A percentile compares a stretch with the other conserved stretches of the same genome.
Conservation (phyloP, 768 basidiomycete genomes). For the Crucibulum laeve region DNA sequence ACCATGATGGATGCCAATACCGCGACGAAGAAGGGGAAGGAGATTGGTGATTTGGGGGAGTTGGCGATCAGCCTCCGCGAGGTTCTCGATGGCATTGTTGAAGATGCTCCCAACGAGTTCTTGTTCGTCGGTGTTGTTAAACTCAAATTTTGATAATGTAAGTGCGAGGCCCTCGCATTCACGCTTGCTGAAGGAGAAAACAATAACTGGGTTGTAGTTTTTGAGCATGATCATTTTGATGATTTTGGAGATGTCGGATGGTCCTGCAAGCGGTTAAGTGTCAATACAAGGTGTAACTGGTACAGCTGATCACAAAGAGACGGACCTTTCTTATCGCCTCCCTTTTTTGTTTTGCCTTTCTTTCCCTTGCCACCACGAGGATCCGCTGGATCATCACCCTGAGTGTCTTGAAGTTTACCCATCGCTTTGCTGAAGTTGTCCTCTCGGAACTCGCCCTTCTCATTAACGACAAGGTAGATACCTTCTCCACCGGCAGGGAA, state of each 20-base stretch:
- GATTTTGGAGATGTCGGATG: conserved; percentile 95
- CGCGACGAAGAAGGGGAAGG: conserved; percentile 88
- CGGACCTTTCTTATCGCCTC: conserved; percentile 84
- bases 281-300: neutral
- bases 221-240: conserved; percentile 98
- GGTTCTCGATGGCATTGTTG: conserved; percentile 88
- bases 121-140: conserved; percentile 91
- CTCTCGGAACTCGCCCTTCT: conserved; percentile 94
- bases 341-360: conserved; percentile 92
- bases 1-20: conserved; percentile 97
- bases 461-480: conserved; percentile 97
- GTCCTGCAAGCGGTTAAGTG: conserved; percentile 40
- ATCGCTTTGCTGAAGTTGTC: conserved; percentile 98
- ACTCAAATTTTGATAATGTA: conserved; percentile 91
- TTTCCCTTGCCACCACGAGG: conserved; percentile 77
- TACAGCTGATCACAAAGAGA: neutral
- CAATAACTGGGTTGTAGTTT: conserved; percentile 96
- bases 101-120: conserved; percentile 85
- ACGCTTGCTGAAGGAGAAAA: conserved; percentile 97
- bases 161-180: conserved; percentile 95
- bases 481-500: conserved; percentile 97
- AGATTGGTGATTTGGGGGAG: conserved; percentile 93
- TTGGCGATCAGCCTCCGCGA: conserved; percentile 81
- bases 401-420: conserved; percentile 81
- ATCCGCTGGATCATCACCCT: conserved; percentile 92